Percentiles rank a stretch among this genome's conserved stretches.
Evolutionary conservation across 2,329 filamentous ascomycete genomes (phyloP).

Genomic region (Alternaria hordeiaustralica): DNA sequence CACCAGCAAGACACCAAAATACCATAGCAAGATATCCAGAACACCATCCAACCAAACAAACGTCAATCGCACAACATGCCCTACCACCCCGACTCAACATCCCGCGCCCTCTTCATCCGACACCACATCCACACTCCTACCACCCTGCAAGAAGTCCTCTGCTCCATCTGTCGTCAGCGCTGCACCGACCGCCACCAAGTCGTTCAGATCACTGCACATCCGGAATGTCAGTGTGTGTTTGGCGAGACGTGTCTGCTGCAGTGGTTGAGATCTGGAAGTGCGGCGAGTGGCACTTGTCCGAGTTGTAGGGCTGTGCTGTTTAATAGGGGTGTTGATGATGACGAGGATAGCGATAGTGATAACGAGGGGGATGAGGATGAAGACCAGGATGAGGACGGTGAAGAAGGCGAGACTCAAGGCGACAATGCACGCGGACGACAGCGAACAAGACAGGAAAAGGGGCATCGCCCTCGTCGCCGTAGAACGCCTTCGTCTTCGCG

Average conservation of each 20-base stretch:
- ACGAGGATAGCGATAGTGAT: background rate
- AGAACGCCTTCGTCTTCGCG: background rate
- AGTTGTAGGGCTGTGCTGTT: slow-evolving; percentile 1
- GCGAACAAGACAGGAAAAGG: background rate
- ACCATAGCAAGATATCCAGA: too few relatives aligned
- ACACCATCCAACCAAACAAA: background rate
- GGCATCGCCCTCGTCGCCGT: background rate
- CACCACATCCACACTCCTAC: background rate
- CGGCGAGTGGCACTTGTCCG: background rate
- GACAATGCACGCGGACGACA: background rate
- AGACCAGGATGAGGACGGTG: background rate
- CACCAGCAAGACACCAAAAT: background rate
- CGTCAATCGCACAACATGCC: background rate
- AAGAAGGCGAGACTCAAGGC: background rate
- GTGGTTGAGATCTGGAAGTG: background rate
- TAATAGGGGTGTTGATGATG: background rate
- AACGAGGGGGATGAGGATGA: too few relatives aligned
- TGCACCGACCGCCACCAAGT: background rate
- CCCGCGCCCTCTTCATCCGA: background rate
- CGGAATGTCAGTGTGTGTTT: slow-evolving; percentile 4
- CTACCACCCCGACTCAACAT: slow-evolving; percentile 2
- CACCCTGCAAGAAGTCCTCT: background rate
- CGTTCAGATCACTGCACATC: background rate
- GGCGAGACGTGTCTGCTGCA: background rate
- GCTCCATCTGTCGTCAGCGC: background rate